A percentile compares a stretch with the other conserved stretches of the same genome.
Evolutionary conservation across 768 basidiomycete species (phyloP).

Genomic region (Xanthoconium purpureum): DNA sequence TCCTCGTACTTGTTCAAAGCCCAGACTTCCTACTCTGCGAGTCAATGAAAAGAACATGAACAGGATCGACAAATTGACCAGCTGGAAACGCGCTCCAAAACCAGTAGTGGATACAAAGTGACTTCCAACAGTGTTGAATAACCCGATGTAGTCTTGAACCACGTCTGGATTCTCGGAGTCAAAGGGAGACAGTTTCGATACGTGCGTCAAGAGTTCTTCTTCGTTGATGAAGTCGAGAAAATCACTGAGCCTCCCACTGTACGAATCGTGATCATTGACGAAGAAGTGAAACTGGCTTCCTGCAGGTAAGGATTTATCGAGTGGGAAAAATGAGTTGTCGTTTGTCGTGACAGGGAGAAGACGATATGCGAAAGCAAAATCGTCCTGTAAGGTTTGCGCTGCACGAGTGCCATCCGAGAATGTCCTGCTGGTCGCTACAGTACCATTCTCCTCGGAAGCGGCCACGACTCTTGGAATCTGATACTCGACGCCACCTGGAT

Average conservation of each 20-base stretch:
- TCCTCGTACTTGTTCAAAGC: conserved; percentile 8
- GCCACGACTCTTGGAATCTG: background rate
- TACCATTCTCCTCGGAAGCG: background rate
- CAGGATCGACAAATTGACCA: background rate
- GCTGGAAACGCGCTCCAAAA: conserved; percentile 4
- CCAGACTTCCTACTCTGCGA: conserved; percentile 1
- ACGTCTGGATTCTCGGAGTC: background rate
- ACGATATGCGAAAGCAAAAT: conserved; percentile 3
- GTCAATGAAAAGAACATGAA: background rate
- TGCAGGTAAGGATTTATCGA: conserved; percentile 3
- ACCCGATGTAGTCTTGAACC: conserved; percentile 2
- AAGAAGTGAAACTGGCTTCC: conserved; percentile 5
- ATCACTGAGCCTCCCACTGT: conserved; percentile 1
- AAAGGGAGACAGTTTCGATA: background rate
- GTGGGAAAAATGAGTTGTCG: conserved; percentile 1
- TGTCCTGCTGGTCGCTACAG: background rate
- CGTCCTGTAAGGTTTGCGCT: background rate
- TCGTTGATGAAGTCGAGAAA: conserved; percentile 6
- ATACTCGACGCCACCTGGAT: conserved; percentile 1
- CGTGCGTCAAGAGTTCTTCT: conserved; percentile 1
- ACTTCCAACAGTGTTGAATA: conserved; percentile 7
- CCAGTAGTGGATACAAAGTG: background rate
- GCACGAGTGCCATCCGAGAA: background rate
- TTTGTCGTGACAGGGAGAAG: conserved; percentile 1
- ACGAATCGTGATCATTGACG: background rate